Percentiles rank a stretch among this genome's conserved stretches.
Evolutionary conservation across 1,139 yeast species (phyloP).

Genomic region (Suhomyces anneliseae): DNA sequence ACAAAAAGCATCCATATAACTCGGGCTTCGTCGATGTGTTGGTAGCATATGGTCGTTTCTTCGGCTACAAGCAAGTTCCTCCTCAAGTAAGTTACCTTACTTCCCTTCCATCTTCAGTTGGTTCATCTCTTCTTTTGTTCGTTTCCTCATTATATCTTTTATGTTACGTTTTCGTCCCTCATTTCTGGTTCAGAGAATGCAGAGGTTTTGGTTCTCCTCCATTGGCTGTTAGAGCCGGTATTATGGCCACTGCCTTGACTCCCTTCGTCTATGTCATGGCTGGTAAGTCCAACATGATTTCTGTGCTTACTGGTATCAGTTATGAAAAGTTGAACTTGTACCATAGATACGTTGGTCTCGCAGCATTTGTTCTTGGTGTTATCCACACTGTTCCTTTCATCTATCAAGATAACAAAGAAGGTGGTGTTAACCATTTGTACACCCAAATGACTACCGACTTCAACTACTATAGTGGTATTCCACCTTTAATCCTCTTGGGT

Average conservation of each 20-base stretch:
- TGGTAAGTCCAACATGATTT: slow-evolving; percentile 53
- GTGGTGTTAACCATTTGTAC: slow-evolving; percentile 39
- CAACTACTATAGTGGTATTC: slow-evolving; percentile 33
- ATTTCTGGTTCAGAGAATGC: slow-evolving; percentile 57
- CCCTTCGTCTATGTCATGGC: slow-evolving; percentile 54
- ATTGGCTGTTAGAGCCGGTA: slow-evolving; percentile 54
- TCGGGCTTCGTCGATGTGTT: slow-evolving; percentile 27
- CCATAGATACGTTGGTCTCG: slow-evolving; percentile 52
- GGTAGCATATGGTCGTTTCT: slow-evolving; percentile 42
- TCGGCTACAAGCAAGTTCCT: slow-evolving; percentile 54
- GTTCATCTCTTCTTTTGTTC: slow-evolving; percentile 42
- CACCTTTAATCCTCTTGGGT: slow-evolving; percentile 48
- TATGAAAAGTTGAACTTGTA: slow-evolving; percentile 55
- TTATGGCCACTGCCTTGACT: slow-evolving; percentile 52
- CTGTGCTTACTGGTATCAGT: slow-evolving; percentile 53
- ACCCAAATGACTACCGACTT: slow-evolving; percentile 17
- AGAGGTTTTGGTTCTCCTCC: slow-evolving; percentile 66
- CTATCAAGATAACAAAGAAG: slow-evolving; percentile 48
- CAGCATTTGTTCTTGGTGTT: slow-evolving; percentile 48
- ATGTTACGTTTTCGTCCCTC: slow-evolving; percentile 50
- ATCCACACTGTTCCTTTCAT: slow-evolving; percentile 59
- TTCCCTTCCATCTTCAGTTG: slow-evolving; percentile 55
- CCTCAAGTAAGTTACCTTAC: slow-evolving; percentile 30
- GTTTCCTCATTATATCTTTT: slow-evolving; percentile 46
- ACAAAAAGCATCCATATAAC: slow-evolving; percentile 17